Conservation (phyloP, 2,329 filamentous ascomycete species). For the Zymoseptoria pseudotritici region DNA sequence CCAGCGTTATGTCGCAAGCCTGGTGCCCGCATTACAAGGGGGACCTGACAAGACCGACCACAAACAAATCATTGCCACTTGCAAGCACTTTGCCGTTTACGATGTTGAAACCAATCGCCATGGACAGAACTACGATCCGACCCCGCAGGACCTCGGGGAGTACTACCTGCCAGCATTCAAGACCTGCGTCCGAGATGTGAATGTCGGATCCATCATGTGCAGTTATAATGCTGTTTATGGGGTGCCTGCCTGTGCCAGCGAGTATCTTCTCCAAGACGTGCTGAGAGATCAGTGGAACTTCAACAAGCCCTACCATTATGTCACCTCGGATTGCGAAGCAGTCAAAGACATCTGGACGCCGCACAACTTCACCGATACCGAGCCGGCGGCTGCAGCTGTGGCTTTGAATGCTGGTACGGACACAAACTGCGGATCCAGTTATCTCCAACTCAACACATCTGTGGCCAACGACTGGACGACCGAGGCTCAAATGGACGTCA, state of each 20-base stretch:
- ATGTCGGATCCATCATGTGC: constrained; percentile 1
- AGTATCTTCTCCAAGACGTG: neutral
- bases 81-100: constrained; percentile 2
- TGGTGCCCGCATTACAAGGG: constrained; percentile 13
- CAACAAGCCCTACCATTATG: constrained; percentile 51
- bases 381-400: constrained; percentile 38
- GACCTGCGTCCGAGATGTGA: constrained; percentile 1
- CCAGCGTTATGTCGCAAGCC: constrained; percentile 7
- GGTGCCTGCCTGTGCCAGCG: constrained; percentile 1
- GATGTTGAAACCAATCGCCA: constrained; percentile 3
- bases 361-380: constrained; percentile 33
- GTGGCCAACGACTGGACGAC: constrained; percentile 34
- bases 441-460: constrained; percentile 32
- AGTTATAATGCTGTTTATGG: constrained; percentile 1
- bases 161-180: constrained; percentile 3
- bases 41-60: neutral
- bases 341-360: constrained; percentile 49
- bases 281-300: neutral
- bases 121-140: constrained; percentile 11
- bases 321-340: constrained; percentile 57
- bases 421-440: constrained; percentile 42
- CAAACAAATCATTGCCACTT: constrained; percentile 2
- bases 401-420: constrained; percentile 45
- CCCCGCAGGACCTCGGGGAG: constrained; percentile 12
- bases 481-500: constrained; percentile 39